phyloP scores from a whole-genome alignment of 768 basidiomycete genomes.

The Russula sp. region DNA sequence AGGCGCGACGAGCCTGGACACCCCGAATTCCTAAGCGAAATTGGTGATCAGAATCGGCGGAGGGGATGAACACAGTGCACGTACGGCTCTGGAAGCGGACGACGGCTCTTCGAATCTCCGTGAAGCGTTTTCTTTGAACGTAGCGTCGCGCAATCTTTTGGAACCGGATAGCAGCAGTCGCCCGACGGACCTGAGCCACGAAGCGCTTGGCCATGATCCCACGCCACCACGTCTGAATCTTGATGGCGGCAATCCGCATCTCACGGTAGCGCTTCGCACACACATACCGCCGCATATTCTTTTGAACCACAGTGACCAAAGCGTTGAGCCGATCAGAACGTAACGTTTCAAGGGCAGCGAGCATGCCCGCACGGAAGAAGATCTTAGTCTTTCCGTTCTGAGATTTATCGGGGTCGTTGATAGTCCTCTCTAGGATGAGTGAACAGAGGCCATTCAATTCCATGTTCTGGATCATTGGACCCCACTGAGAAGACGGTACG shows the following conservation, averaged over 20 bases:
- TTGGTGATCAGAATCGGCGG: conserved; percentile 6
- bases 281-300: conserved; percentile 88
- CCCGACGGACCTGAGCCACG: conserved; percentile 61
- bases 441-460: conserved; percentile 78
- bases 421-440: conserved; percentile 75
- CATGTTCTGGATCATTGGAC: conserved; percentile 72
- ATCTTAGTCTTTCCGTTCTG: conserved; percentile 97
- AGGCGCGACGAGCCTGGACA: conserved; percentile 54
- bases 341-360: conserved; percentile 87
- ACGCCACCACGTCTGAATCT: conserved; percentile 92
- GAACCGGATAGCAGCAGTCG: conserved; percentile 67
- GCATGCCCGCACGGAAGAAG: conserved; percentile 99
- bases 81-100: conserved; percentile 78
- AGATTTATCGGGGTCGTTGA: conserved; percentile 93
- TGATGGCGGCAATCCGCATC: conserved; percentile 67
- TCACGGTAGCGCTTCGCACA: conserved; percentile 73
- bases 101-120: conserved; percentile 53
- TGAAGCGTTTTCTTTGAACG: conserved; percentile 64
- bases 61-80: conserved; percentile 30
- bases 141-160: conserved; percentile 69
- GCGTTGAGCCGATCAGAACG: conserved; percentile 83
- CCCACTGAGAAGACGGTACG: conserved; percentile 80
- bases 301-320: conserved; percentile 93
- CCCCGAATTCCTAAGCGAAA: conserved; percentile 60
- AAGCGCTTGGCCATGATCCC: conserved; percentile 70